Evolutionary conservation across 2,329 filamentous ascomycete genomes (phyloP).

Genomic region (Verticillium nubilum): DNA sequence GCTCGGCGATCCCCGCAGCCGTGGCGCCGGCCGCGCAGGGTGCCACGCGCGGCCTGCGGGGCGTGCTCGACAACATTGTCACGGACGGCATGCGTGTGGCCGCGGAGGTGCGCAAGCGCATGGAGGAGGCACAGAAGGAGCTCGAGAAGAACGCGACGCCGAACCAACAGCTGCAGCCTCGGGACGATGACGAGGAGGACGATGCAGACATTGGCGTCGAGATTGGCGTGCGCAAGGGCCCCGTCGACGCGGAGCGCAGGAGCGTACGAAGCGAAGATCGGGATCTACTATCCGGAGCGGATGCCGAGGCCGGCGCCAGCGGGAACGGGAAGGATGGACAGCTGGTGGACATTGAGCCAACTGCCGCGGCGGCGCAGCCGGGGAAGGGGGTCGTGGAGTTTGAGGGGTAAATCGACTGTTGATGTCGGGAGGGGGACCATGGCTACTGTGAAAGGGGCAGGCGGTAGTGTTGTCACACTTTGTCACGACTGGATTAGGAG

Average conservation of each 20-base stretch:
- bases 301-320: constrained; percentile 58
- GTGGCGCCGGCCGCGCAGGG: constrained; percentile 42
- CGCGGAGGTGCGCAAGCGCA: constrained; percentile 81
- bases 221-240: constrained; percentile 31
- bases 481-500: not conserved
- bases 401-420: constrained; percentile 22
- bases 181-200: constrained; percentile 68
- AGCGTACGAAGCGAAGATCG: constrained; percentile 62
- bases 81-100: constrained; percentile 96
- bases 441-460: not conserved
- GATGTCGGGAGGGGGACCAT: not conserved
- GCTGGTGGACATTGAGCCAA: constrained; percentile 26
- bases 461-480: not conserved
- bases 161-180: constrained; percentile 36
- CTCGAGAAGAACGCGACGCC: constrained; percentile 76
- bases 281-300: constrained; percentile 68
- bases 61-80: constrained; percentile 95
- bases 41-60: constrained; percentile 71
- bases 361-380: constrained; percentile 19
- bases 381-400: constrained; percentile 35
- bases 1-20: constrained; percentile 33
- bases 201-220: constrained; percentile 47
- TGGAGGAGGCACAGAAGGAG: constrained; percentile 94
- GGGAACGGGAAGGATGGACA: constrained; percentile 24
- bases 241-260: constrained; percentile 51